These are phyloP conservation scores for Myriosclerotinia scirpicola DNA, from an alignment of 2,329 filamentous ascomycete species.

Conservation along the genomic window DNA sequence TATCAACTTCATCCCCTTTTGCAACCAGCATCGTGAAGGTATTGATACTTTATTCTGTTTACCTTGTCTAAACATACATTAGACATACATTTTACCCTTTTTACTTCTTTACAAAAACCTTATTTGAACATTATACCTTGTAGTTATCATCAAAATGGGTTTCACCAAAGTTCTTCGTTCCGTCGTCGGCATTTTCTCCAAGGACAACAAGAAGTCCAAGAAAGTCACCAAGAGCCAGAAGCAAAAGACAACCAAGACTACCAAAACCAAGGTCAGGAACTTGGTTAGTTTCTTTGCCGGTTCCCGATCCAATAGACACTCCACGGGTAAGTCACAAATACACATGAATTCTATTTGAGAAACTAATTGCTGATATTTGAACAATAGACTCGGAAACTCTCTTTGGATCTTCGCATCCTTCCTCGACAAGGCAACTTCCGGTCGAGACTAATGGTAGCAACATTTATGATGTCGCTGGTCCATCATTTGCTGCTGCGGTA, in stretches of 20 bases:
- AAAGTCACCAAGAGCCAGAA: neutral
- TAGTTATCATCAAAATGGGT: neutral
- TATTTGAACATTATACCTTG: neutral
- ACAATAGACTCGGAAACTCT: neutral
- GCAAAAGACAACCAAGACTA: neutral
- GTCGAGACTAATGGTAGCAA: neutral
- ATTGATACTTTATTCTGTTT: neutral
- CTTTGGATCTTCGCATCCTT: neutral
- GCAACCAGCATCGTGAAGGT: neutral
- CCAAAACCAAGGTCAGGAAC: neutral
- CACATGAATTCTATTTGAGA: neutral
- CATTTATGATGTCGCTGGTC: too few species aligned
- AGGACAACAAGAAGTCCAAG: neutral
- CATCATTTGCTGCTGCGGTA: too few species aligned
- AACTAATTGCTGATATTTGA: neutral
- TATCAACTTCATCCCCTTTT: neutral
- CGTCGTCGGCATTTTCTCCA: neutral
- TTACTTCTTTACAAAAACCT: neutral
- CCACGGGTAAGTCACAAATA: neutral
- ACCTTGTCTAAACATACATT: neutral
- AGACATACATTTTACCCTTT: neutral
- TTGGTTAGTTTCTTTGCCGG: neutral
- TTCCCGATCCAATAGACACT: neutral
- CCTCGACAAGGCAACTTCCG: neutral
- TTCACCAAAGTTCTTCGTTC: neutral